These are phyloP conservation scores for Cyclotella distinguenda DNA, from an alignment of 108 stramenopile genomes.

Conservation along the genomic window DNA sequence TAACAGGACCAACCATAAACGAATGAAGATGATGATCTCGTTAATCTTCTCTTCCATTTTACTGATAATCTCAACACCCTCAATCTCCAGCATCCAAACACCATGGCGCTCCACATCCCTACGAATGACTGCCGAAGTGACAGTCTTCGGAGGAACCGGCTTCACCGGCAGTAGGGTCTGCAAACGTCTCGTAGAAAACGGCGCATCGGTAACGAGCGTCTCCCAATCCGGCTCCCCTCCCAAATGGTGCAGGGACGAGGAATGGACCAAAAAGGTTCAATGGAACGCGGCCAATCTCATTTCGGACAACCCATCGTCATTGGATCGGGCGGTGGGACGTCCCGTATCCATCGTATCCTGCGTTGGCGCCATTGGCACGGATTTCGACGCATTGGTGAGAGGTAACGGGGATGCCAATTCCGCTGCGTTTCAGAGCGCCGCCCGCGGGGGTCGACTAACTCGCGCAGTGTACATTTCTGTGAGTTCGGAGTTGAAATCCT, in stretches of 20 bases:
- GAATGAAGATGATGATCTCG: background rate
- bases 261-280: conserved; percentile 43
- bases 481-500: conserved; percentile 64
- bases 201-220: conserved; percentile 43
- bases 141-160: conserved; percentile 71
- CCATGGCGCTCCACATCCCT: conserved; percentile 11
- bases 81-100: conserved; percentile 6
- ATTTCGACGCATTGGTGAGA: conserved; percentile 28
- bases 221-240: conserved; percentile 41
- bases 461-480: conserved; percentile 64
- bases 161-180: conserved; percentile 67
- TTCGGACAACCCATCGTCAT: conserved; percentile 12
- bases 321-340: conserved; percentile 38
- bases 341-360: conserved; percentile 59
- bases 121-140: conserved; percentile 14
- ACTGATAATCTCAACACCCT: background rate
- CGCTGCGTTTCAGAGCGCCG: conserved; percentile 52
- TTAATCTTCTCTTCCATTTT: background rate
- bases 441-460: conserved; percentile 53
- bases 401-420: conserved; percentile 43
- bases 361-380: conserved; percentile 64
- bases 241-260: conserved; percentile 44
- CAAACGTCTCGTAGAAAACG: conserved; percentile 43
- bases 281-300: conserved; percentile 45
- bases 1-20: background rate